These are phyloP conservation scores for Cyclocybe aegerita DNA, from an alignment of 768 basidiomycete species.

Conservation along the genomic window DNA sequence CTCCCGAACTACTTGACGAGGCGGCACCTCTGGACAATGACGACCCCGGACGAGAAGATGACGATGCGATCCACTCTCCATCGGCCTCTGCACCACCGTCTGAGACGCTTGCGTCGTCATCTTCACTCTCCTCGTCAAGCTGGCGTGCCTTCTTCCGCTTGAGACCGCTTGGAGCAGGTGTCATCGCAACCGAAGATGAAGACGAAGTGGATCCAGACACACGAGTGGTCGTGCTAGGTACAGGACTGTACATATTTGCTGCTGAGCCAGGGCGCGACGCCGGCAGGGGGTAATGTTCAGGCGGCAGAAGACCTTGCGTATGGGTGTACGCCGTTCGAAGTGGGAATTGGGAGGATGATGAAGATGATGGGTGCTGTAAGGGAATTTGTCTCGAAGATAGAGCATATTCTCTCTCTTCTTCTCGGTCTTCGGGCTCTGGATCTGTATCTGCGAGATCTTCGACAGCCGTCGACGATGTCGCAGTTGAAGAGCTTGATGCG, in stretches of 20 bases:
- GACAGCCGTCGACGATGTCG: conserved; percentile 3
- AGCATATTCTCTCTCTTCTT: conserved; percentile 16
- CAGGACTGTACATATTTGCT: conserved; percentile 28
- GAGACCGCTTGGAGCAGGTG: conserved; percentile 24
- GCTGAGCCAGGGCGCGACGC: conserved; percentile 34
- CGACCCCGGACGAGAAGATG: too few species aligned
- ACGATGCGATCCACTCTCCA: conserved; percentile 47
- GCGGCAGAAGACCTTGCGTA: conserved; percentile 22
- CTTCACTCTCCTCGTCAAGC: conserved; percentile 57
- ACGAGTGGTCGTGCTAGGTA: conserved; percentile 26
- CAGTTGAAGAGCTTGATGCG: conserved; percentile 10
- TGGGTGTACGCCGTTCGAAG: conserved; percentile 22
- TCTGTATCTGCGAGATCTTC: conserved; percentile 36
- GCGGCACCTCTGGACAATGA: background rate
- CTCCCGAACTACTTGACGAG: conserved; percentile 18
- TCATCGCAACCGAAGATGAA: conserved; percentile 20
- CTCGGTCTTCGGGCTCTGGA: conserved; percentile 22
- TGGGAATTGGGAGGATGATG: conserved; percentile 24
- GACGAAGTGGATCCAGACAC: conserved; percentile 22
- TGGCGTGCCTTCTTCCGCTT: conserved; percentile 57
- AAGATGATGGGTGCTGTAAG: conserved; percentile 12
- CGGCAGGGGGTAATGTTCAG: conserved; percentile 35
- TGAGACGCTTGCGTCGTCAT: too few species aligned
- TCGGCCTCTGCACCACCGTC: conserved; percentile 61
- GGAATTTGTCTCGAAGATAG: conserved; percentile 30